Conservation (phyloP, 495 filamentous ascomycete genomes). For the Hyaloscypha bicolor region DNA sequence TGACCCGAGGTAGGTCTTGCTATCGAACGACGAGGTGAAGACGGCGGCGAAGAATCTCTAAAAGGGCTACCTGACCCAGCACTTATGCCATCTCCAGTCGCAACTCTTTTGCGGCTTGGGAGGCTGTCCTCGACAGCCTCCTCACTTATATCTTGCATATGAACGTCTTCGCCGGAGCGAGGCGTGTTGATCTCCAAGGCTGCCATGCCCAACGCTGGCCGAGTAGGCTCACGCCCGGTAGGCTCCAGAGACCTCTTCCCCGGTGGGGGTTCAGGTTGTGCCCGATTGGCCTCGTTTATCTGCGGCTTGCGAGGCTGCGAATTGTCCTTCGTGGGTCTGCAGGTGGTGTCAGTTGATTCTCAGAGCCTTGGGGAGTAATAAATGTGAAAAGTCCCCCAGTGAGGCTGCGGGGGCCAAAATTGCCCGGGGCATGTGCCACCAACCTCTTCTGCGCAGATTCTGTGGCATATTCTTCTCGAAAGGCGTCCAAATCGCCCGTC, state of each 20-base stretch:
- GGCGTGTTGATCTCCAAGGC: conserved; percentile 1
- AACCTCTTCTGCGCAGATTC: conserved; percentile 14
- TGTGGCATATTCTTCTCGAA: background rate
- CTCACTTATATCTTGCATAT: conserved; percentile 19
- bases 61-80: conserved; percentile 21
- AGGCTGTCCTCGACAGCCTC: background rate
- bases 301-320: conserved; percentile 5
- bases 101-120: conserved; percentile 20
- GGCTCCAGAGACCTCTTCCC: background rate
- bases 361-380: background rate
- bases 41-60: conserved; percentile 14
- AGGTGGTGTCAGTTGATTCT: background rate
- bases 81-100: conserved; percentile 27
- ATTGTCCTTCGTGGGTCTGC: conserved; percentile 7
- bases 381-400: background rate
- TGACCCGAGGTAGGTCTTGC: conserved; percentile 13
- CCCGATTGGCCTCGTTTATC: conserved; percentile 12
- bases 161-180: conserved; percentile 7
- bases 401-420: background rate
- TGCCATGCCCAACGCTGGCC: conserved; percentile 3
- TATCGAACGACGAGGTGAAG: conserved; percentile 27
- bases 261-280: conserved; percentile 4
- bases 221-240: background rate
- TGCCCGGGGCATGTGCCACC: background rate
- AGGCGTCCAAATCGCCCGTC: conserved; percentile 2